Evolutionary conservation across 2,329 filamentous ascomycete genomes (phyloP), one percentile per base, ranked within the genome.

Genomic region (Laburnicola sp.): DNA sequence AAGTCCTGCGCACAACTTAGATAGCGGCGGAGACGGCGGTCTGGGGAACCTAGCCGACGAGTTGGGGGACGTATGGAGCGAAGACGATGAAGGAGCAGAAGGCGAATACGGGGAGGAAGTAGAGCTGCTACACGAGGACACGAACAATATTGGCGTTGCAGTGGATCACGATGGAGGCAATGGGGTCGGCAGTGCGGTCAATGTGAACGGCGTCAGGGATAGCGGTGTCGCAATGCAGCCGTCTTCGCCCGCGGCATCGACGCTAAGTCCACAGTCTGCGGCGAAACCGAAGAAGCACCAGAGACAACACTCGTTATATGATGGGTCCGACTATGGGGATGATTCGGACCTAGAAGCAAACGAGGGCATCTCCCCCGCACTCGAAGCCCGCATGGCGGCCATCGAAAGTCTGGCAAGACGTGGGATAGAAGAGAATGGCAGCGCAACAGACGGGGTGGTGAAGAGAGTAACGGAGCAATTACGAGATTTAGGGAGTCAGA

Each of bases 31-130:
- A 44, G 75, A 74, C 40, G 83, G 83, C 54, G 86, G 86, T 6
- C 76, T 91, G 56, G 89, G 89, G 28, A 92, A 91, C 61, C 73
- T 94, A 42, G 89, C 89, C 1, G 89, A 93, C 71, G 89, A 94
- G 72, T 76, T 94, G 41, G 89, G 87, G 1, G 88, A 88, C 64
- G 85, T 86, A 3, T 84, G 88, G 70, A 84, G 82, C 37, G 85
- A 84, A 30, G 86, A 84, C 6, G 85, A 83, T 35, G 84, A 85
- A 34, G 79, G 77, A 11, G 75, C 74, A 23, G 78, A 79, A 45
- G 73, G 64, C 28, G 66, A 74, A 21, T 69, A 69, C 53, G 66
- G 67, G 32, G 69, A 70, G 25, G 68, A 73, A n/a, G 35, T 65
- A 47, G 63, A 68, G 9, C 52, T 57, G 6, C 51, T 63, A 32